phyloP scores from a whole-genome alignment of 2,329 filamentous ascomycete genomes.

The Fusarium sp. region DNA sequence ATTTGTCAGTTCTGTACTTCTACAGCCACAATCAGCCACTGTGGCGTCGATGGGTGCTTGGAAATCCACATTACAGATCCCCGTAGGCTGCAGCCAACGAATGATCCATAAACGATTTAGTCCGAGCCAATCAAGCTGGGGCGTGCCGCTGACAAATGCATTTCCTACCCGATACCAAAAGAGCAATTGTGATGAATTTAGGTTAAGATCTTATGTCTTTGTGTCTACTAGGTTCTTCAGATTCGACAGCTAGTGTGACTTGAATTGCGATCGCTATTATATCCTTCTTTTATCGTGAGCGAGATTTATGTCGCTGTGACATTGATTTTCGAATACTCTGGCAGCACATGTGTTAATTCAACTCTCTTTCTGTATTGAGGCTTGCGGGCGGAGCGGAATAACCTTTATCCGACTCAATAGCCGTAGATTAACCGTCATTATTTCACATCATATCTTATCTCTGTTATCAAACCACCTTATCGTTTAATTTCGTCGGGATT shows the following conservation, averaged over 20 bases:
- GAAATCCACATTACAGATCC: background rate
- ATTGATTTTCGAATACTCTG: too few relatives aligned
- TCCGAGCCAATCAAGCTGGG: background rate
- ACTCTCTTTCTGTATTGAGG: too few relatives aligned
- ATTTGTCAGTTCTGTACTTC: slow-evolving; percentile 2
- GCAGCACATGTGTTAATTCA: too few relatives aligned
- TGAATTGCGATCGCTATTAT: background rate
- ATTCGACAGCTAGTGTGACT: fast-evolving
- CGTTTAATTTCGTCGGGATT: too few relatives aligned
- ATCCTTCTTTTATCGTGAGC: too few relatives aligned
- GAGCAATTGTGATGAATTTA: fast-evolving
- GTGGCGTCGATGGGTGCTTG: background rate
- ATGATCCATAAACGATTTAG: background rate
- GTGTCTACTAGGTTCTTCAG: fast-evolving
- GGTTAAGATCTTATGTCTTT: background rate
- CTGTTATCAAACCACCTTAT: too few relatives aligned
- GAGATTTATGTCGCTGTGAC: too few relatives aligned
- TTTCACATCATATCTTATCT: too few relatives aligned
- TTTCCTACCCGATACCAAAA: background rate
- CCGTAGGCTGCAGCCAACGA: background rate
- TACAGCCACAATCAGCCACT: background rate
- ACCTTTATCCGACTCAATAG: fast-evolving
- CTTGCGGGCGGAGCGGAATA: too few relatives aligned
- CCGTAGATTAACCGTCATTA: too few relatives aligned
- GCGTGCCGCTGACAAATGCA: background rate